A percentile compares a stretch with the other conserved stretches of the same genome.
Evolutionary conservation across 2,329 filamentous ascomycete genomes (phyloP).

Genomic region (Fusarium siculi): DNA sequence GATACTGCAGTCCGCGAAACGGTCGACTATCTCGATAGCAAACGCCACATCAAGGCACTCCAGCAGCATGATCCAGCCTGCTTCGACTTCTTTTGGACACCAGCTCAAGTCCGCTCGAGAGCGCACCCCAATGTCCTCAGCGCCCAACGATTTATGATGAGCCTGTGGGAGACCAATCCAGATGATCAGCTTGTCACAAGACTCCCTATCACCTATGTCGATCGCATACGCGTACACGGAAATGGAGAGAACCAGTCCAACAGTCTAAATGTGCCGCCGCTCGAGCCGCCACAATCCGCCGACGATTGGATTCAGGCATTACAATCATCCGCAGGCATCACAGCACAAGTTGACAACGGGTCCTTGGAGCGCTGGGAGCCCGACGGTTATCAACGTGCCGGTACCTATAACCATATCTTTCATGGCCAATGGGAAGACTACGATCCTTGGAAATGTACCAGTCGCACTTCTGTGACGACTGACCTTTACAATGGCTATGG

Average conservation of each 20-base stretch:
- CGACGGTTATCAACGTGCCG: conserved; percentile 71
- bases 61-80: conserved; percentile 67
- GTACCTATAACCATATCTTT: conserved; percentile 65
- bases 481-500: conserved; percentile 69
- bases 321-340: conserved; percentile 59
- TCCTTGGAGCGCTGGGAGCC: conserved; percentile 78
- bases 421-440: conserved; percentile 65
- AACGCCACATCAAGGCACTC: conserved; percentile 43
- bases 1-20: conserved; percentile 68
- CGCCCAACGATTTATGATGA: conserved; percentile 74
- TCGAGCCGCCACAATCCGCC: conserved; percentile 47
- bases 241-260: conserved; percentile 48
- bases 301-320: conserved; percentile 54
- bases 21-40: conserved; percentile 60
- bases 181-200: conserved; percentile 68
- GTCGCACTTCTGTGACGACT: conserved; percentile 62
- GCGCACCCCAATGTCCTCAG: conserved; percentile 71
- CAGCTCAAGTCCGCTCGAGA: conserved; percentile 74
- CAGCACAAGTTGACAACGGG: conserved; percentile 77
- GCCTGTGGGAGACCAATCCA: conserved; percentile 68
- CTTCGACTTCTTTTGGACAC: conserved; percentile 80
- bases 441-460: conserved; percentile 66
- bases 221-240: conserved; percentile 74
- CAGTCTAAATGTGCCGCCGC: conserved; percentile 34
- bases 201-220: conserved; percentile 74